Conservation (phyloP, 805 yeast genomes). For the Suhomyces xylopsoci region DNA sequence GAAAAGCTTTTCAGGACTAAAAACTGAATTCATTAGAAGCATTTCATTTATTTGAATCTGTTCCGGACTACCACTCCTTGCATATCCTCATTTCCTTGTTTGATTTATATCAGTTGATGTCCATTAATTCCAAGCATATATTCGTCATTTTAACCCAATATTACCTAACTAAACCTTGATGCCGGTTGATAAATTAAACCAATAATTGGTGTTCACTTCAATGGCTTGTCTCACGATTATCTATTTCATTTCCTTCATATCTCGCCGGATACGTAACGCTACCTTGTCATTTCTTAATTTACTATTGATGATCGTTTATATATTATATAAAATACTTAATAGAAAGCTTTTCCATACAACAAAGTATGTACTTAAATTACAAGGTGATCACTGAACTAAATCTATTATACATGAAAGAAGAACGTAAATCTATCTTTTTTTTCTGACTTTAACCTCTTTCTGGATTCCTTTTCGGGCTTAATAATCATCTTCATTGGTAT, state of each 20-base stretch:
- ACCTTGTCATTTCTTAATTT: not conserved
- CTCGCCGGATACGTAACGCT: not conserved
- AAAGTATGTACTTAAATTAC: not conserved
- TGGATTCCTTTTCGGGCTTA: not conserved
- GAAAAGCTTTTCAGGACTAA: constrained; percentile 26
- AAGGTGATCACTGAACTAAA: not conserved
- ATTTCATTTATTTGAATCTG: too few relatives aligned
- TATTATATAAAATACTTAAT: not conserved
- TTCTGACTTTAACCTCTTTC: not conserved
- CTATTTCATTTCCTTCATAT: constrained; percentile 2
- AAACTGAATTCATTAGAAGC: too few relatives aligned
- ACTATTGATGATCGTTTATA: constrained; percentile 2
- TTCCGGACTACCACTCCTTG: not conserved
- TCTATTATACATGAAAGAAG: not conserved
- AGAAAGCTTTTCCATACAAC: not conserved
- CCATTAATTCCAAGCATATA: not conserved
- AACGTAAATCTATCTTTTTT: not conserved
- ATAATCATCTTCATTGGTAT: constrained; percentile 44
- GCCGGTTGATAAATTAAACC: not conserved
- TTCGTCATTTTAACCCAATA: not conserved
- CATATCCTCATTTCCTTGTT: not conserved
- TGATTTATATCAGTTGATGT: not conserved
- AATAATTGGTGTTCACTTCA: not conserved
- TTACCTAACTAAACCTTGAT: not conserved
- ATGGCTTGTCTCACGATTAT: not conserved